phyloP scores from a whole-genome alignment of 1,284 basidiomycete species.

The Ustilago trichophora region DNA sequence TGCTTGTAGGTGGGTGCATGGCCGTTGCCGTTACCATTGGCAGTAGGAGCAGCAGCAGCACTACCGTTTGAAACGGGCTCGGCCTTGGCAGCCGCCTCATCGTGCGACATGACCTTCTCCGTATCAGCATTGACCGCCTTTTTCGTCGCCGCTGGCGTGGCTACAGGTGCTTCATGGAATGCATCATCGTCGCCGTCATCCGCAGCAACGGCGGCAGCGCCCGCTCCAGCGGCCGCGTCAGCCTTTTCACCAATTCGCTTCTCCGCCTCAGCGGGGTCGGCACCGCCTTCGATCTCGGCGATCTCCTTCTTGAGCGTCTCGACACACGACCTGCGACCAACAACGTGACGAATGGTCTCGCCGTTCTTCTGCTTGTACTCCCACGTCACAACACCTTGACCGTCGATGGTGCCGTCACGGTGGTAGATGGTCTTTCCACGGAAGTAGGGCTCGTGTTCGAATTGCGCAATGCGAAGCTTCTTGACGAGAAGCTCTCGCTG shows the following conservation, averaged over 20 bases:
- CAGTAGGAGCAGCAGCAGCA: not conserved
- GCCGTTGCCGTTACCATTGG: constrained; percentile 19
- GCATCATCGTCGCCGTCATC: constrained; percentile 20
- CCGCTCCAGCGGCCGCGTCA: constrained; percentile 20
- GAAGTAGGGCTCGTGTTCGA: constrained; percentile 64
- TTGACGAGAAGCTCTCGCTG: constrained; percentile 62
- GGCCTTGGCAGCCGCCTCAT: constrained; percentile 31
- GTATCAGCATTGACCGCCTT: constrained; percentile 39
- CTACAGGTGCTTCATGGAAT: constrained; percentile 47
- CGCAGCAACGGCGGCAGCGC: constrained; percentile 19
- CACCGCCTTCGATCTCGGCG: constrained; percentile 50
- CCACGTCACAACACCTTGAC: constrained; percentile 62
- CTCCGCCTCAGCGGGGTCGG: constrained; percentile 22
- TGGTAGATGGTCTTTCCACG: constrained; percentile 64
- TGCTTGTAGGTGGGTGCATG: constrained; percentile 5
- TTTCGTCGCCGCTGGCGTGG: constrained; percentile 15
- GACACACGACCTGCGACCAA: constrained; percentile 52
- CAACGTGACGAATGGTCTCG: constrained; percentile 51
- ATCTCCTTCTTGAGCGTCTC: constrained; percentile 55
- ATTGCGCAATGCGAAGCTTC: constrained; percentile 65
- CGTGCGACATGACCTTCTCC: constrained; percentile 44
- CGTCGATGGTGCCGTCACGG: constrained; percentile 64
- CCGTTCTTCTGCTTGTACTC: constrained; percentile 62
- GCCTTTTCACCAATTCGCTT: constrained; percentile 22
- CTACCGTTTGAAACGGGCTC: not conserved